Conservation (phyloP, 2,329 filamentous ascomycete species). For the Fonsecaea nubica region DNA sequence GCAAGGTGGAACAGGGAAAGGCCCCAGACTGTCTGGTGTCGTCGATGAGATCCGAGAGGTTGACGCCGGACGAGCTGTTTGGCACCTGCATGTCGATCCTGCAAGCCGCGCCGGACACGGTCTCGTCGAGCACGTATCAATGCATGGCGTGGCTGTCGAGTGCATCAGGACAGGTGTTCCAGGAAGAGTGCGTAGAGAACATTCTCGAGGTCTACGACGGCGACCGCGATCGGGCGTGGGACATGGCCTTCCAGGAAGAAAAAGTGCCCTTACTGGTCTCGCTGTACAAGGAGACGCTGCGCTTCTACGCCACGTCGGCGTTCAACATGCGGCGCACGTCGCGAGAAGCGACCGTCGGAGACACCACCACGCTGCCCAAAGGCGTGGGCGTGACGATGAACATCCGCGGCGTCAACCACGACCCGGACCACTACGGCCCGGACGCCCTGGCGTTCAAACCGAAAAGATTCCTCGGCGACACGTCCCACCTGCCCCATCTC, state of each 20-base stretch:
- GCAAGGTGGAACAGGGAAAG: neutral
- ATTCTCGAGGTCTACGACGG: conserved; percentile 21
- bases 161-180: conserved; percentile 9
- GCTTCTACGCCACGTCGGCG: conserved; percentile 13
- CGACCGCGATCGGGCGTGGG: conserved; percentile 18
- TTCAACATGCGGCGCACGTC: neutral
- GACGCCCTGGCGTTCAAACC: conserved; percentile 21
- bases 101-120: conserved; percentile 26
- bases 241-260: conserved; percentile 26
- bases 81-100: conserved; percentile 22
- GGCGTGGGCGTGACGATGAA: conserved; percentile 23
- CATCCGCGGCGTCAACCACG: conserved; percentile 14
- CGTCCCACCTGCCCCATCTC: conserved; percentile 12
- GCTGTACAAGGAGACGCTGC: conserved; percentile 21
- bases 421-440: conserved; percentile 13
- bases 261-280: conserved; percentile 16
- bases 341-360: conserved; percentile 1
- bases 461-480: conserved; percentile 11
- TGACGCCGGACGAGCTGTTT: conserved; percentile 17
- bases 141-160: conserved; percentile 10
- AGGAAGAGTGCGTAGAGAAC: neutral
- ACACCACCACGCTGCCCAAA: conserved; percentile 11
- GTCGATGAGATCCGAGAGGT: conserved; percentile 5
- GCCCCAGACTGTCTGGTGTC: conserved; percentile 17
- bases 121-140: conserved; percentile 18